Conservation (phyloP, 495 filamentous ascomycete genomes). For the Penicillium roqueforti region DNA sequence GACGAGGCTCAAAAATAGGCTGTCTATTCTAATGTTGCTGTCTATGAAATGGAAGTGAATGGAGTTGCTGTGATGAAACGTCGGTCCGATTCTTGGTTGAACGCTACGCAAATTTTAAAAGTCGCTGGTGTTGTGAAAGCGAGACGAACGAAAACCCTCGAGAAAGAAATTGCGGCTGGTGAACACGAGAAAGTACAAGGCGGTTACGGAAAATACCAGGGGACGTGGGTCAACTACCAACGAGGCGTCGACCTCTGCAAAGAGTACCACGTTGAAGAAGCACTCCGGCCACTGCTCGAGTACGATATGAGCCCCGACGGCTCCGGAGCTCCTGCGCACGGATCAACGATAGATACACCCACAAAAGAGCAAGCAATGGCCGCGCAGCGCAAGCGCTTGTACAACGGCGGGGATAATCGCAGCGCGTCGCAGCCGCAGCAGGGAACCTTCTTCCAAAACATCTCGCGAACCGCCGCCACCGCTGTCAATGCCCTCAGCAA, state of each 20-base stretch:
- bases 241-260: conserved; percentile 87
- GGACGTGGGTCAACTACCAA: conserved; percentile 93
- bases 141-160: conserved; percentile 91
- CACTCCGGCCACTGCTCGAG: conserved; percentile 77
- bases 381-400: conserved; percentile 89
- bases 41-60: conserved; percentile 98
- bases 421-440: conserved; percentile 57
- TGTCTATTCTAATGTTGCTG: conserved; percentile 87
- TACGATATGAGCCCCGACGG: conserved; percentile 85
- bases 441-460: conserved; percentile 93
- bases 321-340: conserved; percentile 53
- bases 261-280: conserved; percentile 88
- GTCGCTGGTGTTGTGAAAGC: conserved; percentile 96
- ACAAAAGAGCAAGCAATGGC: conserved; percentile 99
- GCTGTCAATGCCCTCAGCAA: conserved; percentile 95
- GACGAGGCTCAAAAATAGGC: conserved; percentile 53
- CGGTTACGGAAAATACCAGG: conserved; percentile 97
- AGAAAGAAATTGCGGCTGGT: conserved; percentile 93
- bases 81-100: conserved; percentile 86
- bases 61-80: conserved; percentile 89
- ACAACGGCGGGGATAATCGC: conserved; percentile 64
- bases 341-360: conserved; percentile 68
- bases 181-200: conserved; percentile 98
- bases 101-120: conserved; percentile 93
- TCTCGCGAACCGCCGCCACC: conserved; percentile 85